Evolutionary conservation across 805 yeast genomes (phyloP), one percentile per base, ranked within the genome.

Genomic region (Maudiozyma barnettii): DNA sequence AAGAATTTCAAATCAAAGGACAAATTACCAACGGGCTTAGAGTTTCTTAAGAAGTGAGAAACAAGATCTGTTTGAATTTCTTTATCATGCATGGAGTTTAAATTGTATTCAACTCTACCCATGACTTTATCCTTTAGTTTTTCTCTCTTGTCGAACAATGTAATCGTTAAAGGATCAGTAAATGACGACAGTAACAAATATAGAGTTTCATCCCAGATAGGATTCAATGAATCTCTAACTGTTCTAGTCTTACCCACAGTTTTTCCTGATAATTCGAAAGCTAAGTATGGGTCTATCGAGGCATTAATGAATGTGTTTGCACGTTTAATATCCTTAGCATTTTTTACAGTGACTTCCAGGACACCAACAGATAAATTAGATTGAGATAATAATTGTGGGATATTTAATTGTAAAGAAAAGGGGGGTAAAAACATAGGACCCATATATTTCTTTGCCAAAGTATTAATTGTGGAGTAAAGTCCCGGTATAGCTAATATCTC

Each of bases 371-470:
- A 83, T 35, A 91, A 78, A 58, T 82, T 82, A 41, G 91, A 82
- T 59, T 96, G 96, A 19, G 95, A 83, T 56, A 91, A 66, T 61
- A 93, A 70, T 68, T 89, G 96, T 61, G 95, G 95, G 41, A 93
- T 76, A 59, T 95, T 93, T 62, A 93, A 70, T 70, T 93, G 95
- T 73, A 90, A 85, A 3, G 96, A 88, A 53, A 93, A 81, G 13
- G 99, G 99, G 41, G 84, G 74, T 58, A 87, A 84, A 43, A 91
- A 61, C 71, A 93, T 78, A 29, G 97, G 93, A 9, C 98, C 98
- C 45, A 79, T 81, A 67, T 83, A 90, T 62, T 89, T 86, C 58
- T 77, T 78, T 22, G 89, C 78, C 87, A 90, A 82, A 59, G 84
- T 88, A 63, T 84, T 83, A 58, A 91, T 82, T 59, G 88, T 78